phyloP scores from a whole-genome alignment of 2,329 filamentous ascomycete genomes.

The Juglanconis juglandina region DNA sequence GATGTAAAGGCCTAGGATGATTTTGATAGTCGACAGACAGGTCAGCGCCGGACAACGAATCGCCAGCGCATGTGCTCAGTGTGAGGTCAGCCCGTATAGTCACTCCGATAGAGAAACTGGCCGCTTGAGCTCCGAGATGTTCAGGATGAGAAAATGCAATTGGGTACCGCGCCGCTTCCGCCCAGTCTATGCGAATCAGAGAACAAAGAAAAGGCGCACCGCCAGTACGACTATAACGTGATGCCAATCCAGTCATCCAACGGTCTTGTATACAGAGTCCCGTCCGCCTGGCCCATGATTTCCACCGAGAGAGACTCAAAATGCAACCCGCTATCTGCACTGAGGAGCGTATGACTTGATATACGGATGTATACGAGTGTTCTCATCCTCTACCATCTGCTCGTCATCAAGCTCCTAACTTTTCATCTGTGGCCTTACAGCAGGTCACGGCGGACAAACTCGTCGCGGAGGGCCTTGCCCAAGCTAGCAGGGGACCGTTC shows the following conservation, averaged over 20 bases:
- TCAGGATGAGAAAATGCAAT: constrained; percentile 13
- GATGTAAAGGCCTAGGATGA: too few species aligned
- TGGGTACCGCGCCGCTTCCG: constrained; percentile 19
- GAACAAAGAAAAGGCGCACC: constrained; percentile 14
- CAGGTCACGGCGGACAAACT: constrained; percentile 95
- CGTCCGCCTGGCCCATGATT: neutral
- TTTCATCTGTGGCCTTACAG: constrained; percentile 55
- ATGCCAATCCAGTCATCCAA: constrained; percentile 8
- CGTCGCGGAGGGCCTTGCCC: constrained; percentile 88
- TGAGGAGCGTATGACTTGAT: too few species aligned
- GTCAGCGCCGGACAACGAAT: too few species aligned
- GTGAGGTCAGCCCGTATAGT: too few species aligned
- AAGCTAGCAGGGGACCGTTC: constrained; percentile 90
- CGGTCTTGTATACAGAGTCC: constrained; percentile 8
- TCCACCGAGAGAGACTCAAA: too few species aligned
- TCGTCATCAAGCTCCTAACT: neutral
- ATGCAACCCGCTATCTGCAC: too few species aligned
- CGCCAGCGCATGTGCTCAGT: too few species aligned
- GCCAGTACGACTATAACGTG: constrained; percentile 8
- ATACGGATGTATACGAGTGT: too few species aligned
- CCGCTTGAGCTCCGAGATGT: neutral
- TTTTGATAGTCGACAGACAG: too few species aligned
- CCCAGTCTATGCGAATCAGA: constrained; percentile 26
- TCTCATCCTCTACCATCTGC: neutral
- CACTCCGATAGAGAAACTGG: neutral